Evolutionary conservation across 257 asterid genomes (phyloP).

Genomic region (Lycium barbarum): DNA sequence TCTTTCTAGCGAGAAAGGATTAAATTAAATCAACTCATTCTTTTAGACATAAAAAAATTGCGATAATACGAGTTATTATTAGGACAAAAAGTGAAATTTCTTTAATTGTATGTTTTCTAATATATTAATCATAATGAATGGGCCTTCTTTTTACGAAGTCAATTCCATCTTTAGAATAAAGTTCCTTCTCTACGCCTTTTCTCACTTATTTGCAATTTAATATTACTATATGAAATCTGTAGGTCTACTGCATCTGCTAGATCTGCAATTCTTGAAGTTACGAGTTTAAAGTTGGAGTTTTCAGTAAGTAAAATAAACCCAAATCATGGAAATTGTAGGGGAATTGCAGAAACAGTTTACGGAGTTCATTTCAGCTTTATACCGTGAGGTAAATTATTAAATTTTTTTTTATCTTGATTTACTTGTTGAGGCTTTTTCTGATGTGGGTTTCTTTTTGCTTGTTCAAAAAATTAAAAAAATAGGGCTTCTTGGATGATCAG

Average conservation of each 20-base stretch:
- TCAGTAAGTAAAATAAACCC: neutral
- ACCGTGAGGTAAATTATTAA: slow-evolving; percentile 42
- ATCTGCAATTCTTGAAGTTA: neutral
- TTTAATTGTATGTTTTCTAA: neutral
- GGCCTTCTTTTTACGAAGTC: neutral
- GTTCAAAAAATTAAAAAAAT: neutral
- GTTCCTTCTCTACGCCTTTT: neutral
- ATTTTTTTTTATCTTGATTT: neutral
- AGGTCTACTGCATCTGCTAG: neutral
- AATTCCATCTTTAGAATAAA: neutral
- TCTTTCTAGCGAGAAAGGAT: neutral
- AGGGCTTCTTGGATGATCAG: slow-evolving; percentile 62
- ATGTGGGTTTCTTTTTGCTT: neutral
- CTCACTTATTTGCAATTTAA: neutral
- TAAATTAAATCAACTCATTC: neutral
- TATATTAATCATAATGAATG: neutral
- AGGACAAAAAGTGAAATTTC: neutral
- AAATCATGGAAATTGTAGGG: slow-evolving; percentile 35
- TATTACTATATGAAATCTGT: neutral
- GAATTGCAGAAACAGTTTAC: slow-evolving; percentile 43
- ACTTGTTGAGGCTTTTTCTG: slow-evolving; percentile 17
- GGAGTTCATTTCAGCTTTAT: slow-evolving; percentile 38
- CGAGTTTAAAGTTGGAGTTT: neutral
- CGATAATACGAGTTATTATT: neutral
- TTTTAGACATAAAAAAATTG: neutral